phyloP scores from a whole-genome alignment of 257 asterid genomes.

The Petunia secreta region DNA sequence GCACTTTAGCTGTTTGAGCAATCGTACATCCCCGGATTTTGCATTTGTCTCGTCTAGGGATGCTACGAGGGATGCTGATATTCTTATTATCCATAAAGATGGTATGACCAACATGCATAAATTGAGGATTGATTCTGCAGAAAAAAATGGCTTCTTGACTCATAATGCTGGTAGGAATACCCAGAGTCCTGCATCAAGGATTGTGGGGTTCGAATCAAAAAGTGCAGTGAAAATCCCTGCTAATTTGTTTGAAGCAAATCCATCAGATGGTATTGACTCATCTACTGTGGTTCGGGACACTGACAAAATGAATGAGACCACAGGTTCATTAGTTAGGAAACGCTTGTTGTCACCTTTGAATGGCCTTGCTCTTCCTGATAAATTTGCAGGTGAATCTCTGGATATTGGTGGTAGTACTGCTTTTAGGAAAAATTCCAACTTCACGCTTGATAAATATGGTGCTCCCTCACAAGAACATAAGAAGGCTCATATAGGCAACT shows the following conservation, averaged over 20 bases:
- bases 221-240: conserved; percentile 28
- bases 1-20: conserved; percentile 42
- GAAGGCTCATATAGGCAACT: conserved; percentile 58
- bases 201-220: conserved; percentile 78
- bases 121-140: conserved; percentile 56
- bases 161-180: conserved; percentile 48
- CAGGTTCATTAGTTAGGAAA: conserved; percentile 59
- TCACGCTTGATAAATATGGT: conserved; percentile 35
- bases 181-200: conserved; percentile 70
- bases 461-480: conserved; percentile 54
- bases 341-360: conserved; percentile 71
- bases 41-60: conserved; percentile 56
- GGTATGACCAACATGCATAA: conserved; percentile 50
- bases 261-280: conserved; percentile 33
- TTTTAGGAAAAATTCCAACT: conserved; percentile 31
- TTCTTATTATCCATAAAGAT: conserved; percentile 48
- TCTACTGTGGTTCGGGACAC: conserved; percentile 34
- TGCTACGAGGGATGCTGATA: conserved; percentile 46
- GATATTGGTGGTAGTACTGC: conserved; percentile 52
- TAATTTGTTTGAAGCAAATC: conserved; percentile 40
- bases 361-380: conserved; percentile 50
- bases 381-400: conserved; percentile 51
- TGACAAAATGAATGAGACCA: conserved; percentile 41
- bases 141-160: conserved; percentile 39
- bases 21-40: conserved; percentile 38